phyloP scores from a whole-genome alignment of 768 basidiomycete genomes.

The Chalciporus piperatus region DNA sequence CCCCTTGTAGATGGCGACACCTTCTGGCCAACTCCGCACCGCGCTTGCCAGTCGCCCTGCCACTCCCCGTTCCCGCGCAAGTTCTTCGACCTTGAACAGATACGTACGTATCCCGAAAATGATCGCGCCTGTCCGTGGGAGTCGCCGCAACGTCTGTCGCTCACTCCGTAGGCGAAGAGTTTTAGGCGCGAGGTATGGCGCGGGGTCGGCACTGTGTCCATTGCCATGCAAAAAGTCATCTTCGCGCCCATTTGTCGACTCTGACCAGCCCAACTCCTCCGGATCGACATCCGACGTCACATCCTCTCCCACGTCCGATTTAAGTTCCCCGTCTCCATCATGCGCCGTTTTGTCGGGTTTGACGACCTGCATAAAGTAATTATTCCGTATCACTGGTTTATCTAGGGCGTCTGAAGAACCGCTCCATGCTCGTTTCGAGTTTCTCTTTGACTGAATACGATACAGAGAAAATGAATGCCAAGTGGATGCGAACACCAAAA shows the following conservation, averaged over 20 bases:
- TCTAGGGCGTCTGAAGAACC: constrained; percentile 70
- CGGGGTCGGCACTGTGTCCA: no score
- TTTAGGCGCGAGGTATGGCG: constrained; percentile 31
- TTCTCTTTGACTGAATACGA: constrained; percentile 50
- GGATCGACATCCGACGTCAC: constrained; percentile 41
- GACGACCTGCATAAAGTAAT: constrained; percentile 52
- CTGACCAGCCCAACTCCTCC: constrained; percentile 66
- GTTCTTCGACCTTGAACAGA: constrained; percentile 48
- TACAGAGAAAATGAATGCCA: constrained; percentile 4
- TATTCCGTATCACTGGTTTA: constrained; percentile 70
- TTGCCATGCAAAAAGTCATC: constrained; percentile 43
- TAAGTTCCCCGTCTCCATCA: constrained; percentile 10
- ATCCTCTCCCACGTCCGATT: constrained; percentile 7
- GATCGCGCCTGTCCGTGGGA: constrained; percentile 61
- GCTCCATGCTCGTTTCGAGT: constrained; percentile 60
- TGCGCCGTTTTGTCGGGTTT: constrained; percentile 17
- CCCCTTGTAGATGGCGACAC: constrained; percentile 41
- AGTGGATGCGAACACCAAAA: neutral
- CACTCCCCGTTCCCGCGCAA: constrained; percentile 54
- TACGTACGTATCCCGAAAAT: constrained; percentile 72
- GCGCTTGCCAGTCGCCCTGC: constrained; percentile 62
- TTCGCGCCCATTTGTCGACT: constrained; percentile 53
- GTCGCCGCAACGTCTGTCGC: constrained; percentile 62
- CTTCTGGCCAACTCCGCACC: constrained; percentile 62
- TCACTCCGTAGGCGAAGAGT: constrained; percentile 58